A percentile compares a stretch with the other conserved stretches of the same genome.
phyloP scores from a whole-genome alignment of 768 basidiomycete species.

The Agrocybe pediades region DNA sequence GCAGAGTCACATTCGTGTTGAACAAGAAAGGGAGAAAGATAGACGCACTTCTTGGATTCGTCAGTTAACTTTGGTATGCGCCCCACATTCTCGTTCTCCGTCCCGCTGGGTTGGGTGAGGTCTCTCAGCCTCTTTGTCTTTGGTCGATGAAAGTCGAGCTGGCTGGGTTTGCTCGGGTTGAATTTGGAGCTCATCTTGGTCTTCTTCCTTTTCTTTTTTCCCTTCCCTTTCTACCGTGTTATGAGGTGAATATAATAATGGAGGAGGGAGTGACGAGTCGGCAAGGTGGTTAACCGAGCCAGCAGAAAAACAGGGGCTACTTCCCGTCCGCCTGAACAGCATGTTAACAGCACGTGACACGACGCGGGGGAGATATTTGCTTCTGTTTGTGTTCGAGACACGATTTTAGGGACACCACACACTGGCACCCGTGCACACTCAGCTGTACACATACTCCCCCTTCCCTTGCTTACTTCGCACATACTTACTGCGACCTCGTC shows the following conservation, averaged over 20 bases:
- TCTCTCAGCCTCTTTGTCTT: conserved; percentile 29
- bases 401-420: conserved; percentile 16
- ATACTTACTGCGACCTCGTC: too few relatives aligned
- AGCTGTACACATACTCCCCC: conserved; percentile 24
- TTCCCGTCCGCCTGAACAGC: not conserved
- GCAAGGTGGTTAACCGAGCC: too few relatives aligned
- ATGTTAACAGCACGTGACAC: conserved; percentile 22
- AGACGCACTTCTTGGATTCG: conserved; percentile 51
- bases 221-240: too few relatives aligned
- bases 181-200: conserved; percentile 16
- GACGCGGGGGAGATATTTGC: conserved; percentile 25
- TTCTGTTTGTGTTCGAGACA: conserved; percentile 22
- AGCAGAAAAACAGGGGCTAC: too few relatives aligned
- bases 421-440: conserved; percentile 9
- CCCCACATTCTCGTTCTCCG: conserved; percentile 24
- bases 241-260: too few relatives aligned
- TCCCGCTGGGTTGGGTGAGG: not conserved
- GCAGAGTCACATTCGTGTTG: not conserved
- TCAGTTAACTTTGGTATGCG: conserved; percentile 49
- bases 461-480: conserved; percentile 44
- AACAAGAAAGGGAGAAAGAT: not conserved
- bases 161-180: conserved; percentile 31
- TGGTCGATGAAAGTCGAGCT: conserved; percentile 51
- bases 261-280: too few relatives aligned
- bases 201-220: too few relatives aligned